Base-by-base conservation (phyloP, 2,329 filamentous ascomycete species). In the Fusarium avenaceum region DNA sequence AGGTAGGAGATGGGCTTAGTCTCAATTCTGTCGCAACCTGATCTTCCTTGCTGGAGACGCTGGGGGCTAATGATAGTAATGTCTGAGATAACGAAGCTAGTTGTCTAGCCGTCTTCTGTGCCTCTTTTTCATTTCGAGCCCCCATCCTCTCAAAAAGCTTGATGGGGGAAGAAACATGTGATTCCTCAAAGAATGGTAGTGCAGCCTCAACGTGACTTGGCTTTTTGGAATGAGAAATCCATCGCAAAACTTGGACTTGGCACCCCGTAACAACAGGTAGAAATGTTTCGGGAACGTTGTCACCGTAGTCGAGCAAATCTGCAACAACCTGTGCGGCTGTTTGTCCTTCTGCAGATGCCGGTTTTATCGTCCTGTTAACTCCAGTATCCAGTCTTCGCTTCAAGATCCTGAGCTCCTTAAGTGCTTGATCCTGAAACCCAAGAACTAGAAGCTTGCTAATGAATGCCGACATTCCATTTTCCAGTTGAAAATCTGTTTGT, bases 391-490 rank as follows among this genome's bases (percentile, higher is more conserved):
- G 71, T 32, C 88, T 84, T 62, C 80, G 84, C 76, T 92, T 93
- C 67, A 94, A 76, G 13, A 89, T 80, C 40, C 86, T 82, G 60
- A 94, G 76, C 72, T 94, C 92, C 72, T 89, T 92, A 42, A 88
- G 78, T 0, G 92, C 91, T 57, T 90, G 81, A n/a, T 89, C 86
- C 45, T 91, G 86, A 51, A 94, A 77, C 2, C 87, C 87, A 47
- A 93, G 81, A 0, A 82, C 80, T 15, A 93, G 80, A 2, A 94
- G 81, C 74, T 89, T 92, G 39, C 86, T 86, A 39, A 90, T 79
- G 53, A 94, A 83, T 0, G 89, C 88, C 17, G 90, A 86, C 84
- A 92, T 91, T 54, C 91, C 92, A 61, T 84, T 89, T 75, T 94
- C 92, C 6, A 94, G 77, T 74, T 94, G 91, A 39, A 92, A 80